A percentile compares a stretch with the other conserved stretches of the same genome.
Conservation (phyloP, 768 basidiomycete species). For the Cystobasidium onofrii region DNA sequence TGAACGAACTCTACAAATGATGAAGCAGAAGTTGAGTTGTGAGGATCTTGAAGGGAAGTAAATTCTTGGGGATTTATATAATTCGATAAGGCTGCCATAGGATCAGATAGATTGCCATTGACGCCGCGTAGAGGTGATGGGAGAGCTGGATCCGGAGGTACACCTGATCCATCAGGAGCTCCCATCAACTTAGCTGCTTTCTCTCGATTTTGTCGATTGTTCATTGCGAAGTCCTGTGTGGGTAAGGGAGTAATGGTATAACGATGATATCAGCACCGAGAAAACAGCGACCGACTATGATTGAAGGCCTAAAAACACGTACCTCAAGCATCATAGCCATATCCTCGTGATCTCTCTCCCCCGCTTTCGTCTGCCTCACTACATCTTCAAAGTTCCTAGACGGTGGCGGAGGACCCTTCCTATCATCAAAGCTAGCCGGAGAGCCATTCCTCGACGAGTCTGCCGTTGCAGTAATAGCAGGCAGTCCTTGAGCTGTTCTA, state of each 20-base stretch:
- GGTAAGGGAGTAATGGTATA: no score
- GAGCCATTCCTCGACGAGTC: neutral
- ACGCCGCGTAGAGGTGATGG: neutral
- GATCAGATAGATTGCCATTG: neutral
- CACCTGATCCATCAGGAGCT: neutral
- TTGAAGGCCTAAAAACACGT: no score
- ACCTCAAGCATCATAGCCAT: conserved; percentile 34
- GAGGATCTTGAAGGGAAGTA: neutral
- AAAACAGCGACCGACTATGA: no score
- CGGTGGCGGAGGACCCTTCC: neutral
- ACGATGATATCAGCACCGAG: no score
- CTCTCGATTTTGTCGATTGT: neutral
- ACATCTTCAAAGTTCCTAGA: neutral
- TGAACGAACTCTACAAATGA: neutral
- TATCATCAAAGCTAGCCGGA: neutral
- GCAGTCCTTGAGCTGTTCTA: neutral
- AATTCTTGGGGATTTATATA: neutral
- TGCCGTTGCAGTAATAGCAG: neutral
- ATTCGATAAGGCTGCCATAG: neutral
- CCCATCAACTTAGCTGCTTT: conserved; percentile 3
- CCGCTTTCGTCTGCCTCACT: neutral
- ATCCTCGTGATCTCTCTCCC: conserved; percentile 27
- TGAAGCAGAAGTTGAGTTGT: neutral
- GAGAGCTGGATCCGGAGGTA: neutral
- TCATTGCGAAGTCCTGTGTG: conserved; percentile 31